Base-by-base conservation (phyloP, 345 rosid species). In the Camelina neglecta region DNA sequence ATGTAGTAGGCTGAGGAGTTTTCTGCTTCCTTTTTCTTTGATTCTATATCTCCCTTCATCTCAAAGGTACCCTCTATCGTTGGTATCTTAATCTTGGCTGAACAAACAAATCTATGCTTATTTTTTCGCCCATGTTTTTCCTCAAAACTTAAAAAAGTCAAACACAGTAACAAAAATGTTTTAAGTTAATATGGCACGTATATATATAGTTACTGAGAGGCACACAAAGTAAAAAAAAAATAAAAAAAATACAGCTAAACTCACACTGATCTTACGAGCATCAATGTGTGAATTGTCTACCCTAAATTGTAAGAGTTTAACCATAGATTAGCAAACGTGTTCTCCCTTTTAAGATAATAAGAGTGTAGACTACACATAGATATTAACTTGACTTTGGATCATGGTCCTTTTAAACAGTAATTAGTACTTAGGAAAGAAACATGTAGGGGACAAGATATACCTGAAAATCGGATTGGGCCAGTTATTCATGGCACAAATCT, bases 1-100 rank as follows among this genome's bases (percentile, higher is more conserved):
- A 90, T 80, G 16, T 60, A 71, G 39, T 82, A 85, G 60, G 89
- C 86, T 4, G 93, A 87, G 45, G 90, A 90, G 69, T 79, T 87
- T 68, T 90, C 86, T 36, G 92, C 88, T 21, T 86, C 83, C 69
- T 73, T 83, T 5, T 84, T 72, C 63, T 83, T 81, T 1, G 80
- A 50, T 71, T 73, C 83, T 55, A 68, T 82, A 2, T 86, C 87
- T 72, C 89, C 93, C 12, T 0, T 42, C 55, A 80, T 85, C 13
- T 24, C 47, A 11, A 83, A 60, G 16, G 58, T 67, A n/a, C 84
- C 82, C 33, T 84, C 69, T 6, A 10, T 45, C 4, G 82, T 79
- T 29, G 78, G 71, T 65, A 85, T 77, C 69, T 79, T 60, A 60
- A 87, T 77, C 66, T 80, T 70, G 58, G 83, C 91, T 8, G 91